phyloP scores from a whole-genome alignment of 2,329 filamentous ascomycete genomes.

The Phaeosphaeria sp. region DNA sequence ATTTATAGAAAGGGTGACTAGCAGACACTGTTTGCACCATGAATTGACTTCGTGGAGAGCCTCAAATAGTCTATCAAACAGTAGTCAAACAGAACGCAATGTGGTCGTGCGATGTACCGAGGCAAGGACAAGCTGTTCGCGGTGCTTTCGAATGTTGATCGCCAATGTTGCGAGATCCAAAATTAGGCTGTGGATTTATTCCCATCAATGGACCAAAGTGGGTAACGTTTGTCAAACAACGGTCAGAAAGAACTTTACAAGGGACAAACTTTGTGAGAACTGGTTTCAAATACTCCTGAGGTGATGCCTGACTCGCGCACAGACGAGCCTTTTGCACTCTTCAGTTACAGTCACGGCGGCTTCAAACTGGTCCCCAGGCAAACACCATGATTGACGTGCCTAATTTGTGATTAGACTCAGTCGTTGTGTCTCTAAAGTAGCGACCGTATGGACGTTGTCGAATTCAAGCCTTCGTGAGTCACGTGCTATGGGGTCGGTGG shows the following conservation, averaged over 20 bases:
- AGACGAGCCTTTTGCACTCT: neutral
- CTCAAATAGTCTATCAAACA: neutral
- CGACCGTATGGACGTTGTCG: neutral
- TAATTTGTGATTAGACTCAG: too few species aligned
- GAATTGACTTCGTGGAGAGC: neutral
- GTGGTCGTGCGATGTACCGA: neutral
- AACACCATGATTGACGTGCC: neutral
- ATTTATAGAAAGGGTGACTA: neutral
- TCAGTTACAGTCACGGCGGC: neutral
- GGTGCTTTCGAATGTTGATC: neutral
- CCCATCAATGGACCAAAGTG: neutral
- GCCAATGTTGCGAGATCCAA: neutral
- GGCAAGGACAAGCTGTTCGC: neutral
- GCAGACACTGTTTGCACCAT: neutral
- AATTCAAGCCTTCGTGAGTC: neutral
- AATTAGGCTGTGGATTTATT: neutral
- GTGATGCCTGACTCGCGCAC: neutral
- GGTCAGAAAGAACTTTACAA: neutral
- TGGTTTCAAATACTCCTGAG: neutral
- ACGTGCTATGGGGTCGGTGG: neutral
- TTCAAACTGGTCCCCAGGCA: neutral
- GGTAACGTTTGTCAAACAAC: neutral
- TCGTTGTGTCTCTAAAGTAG: too few species aligned
- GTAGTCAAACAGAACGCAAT: neutral
- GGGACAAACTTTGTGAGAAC: neutral